Evolutionary conservation across 805 yeast species (phyloP).

Genomic region (Phaffomyces thermotolerans): DNA sequence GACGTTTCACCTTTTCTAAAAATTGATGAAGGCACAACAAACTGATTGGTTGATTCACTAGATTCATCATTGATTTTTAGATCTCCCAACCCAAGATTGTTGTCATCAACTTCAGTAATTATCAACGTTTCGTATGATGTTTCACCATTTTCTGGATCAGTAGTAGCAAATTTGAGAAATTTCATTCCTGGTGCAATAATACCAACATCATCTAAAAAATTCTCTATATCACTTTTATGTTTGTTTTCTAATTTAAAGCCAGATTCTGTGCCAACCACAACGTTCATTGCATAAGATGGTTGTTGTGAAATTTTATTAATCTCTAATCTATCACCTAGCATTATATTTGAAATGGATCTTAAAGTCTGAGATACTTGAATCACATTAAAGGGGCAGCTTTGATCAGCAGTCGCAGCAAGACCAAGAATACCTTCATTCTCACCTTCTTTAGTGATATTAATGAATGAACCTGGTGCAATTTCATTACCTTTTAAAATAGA

Average conservation of each 20-base stretch:
- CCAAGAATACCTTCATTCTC: conserved; percentile 38
- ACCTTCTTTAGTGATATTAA: conserved; percentile 39
- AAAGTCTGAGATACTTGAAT: conserved; percentile 42
- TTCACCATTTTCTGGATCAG: conserved; percentile 14
- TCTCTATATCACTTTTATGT: conserved; percentile 31
- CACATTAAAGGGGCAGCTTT: conserved; percentile 28
- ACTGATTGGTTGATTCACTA: conserved; percentile 11
- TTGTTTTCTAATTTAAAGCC: conserved; percentile 18
- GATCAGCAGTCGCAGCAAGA: conserved; percentile 31
- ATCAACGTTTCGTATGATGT: conserved; percentile 12
- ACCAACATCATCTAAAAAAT: conserved; percentile 47
- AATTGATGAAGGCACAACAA: conserved; percentile 42
- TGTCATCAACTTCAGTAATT: conserved; percentile 24
- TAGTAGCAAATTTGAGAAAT: conserved; percentile 21
- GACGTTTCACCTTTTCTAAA: conserved; percentile 32
- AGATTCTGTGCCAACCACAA: conserved; percentile 27
- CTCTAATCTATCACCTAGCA: conserved; percentile 45
- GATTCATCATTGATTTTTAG: conserved; percentile 10
- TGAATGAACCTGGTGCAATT: conserved; percentile 37
- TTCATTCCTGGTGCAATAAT: conserved; percentile 51
- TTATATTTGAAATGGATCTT: conserved; percentile 34
- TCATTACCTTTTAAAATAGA: conserved; percentile 42
- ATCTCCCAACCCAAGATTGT: conserved; percentile 27
- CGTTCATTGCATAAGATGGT: conserved; percentile 38
- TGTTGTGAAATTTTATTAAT: conserved; percentile 40